Conservation (phyloP, 345 rosid genomes). For the Populus davidiana region DNA sequence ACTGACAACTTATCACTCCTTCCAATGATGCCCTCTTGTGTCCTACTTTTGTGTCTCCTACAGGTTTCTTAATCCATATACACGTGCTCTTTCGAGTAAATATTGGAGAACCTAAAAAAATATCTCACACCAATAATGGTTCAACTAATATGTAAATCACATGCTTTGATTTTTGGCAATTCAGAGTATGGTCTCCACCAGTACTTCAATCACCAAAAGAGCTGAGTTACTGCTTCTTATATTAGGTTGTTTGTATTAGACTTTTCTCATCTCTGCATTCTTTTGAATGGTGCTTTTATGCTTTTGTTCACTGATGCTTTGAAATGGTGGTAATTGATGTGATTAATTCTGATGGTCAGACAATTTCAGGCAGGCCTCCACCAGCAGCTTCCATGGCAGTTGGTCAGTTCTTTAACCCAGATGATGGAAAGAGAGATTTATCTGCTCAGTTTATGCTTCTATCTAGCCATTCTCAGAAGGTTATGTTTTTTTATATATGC, state of each 20-base stretch:
- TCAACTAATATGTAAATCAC: background rate
- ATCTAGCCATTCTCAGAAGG: slow-evolving; percentile 71
- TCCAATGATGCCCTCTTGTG: too few relatives aligned
- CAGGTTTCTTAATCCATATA: background rate
- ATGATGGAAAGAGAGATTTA: slow-evolving; percentile 63
- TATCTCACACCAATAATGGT: background rate
- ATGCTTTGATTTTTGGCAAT: background rate
- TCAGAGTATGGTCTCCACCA: background rate
- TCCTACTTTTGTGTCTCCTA: too few relatives aligned
- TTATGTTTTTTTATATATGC: slow-evolving; percentile 25
- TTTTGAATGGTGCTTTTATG: slow-evolving; percentile 3
- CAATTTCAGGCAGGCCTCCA: slow-evolving; percentile 90
- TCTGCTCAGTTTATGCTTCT: slow-evolving; percentile 64
- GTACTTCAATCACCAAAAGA: background rate
- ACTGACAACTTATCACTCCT: too few relatives aligned
- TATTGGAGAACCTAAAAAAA: background rate
- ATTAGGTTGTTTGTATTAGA: background rate
- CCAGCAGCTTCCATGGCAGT: slow-evolving; percentile 98
- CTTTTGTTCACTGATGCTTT: slow-evolving; percentile 10
- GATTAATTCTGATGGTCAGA: slow-evolving; percentile 51
- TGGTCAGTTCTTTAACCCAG: slow-evolving; percentile 92
- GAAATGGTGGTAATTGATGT: slow-evolving; percentile 22
- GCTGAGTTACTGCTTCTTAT: background rate
- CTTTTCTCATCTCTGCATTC: background rate
- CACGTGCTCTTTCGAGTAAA: background rate